Conservation (phyloP, 345 rosid species). For the Dipteronia sinensis region DNA sequence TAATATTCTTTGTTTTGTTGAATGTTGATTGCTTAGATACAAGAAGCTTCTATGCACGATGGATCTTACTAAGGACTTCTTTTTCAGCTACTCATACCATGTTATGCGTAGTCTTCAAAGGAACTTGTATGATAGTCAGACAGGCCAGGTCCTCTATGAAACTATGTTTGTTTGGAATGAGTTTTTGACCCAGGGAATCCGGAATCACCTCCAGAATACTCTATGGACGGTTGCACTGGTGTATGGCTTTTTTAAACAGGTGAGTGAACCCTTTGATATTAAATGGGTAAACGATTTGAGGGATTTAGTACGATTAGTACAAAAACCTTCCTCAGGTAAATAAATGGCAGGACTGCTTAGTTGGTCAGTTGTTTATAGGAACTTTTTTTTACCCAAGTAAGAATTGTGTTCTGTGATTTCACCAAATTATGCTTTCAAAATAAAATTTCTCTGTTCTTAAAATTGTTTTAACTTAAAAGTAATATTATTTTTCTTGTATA, state of each 20-base stretch:
- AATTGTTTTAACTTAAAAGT: conserved; percentile 1
- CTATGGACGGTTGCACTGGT: conserved; percentile 97
- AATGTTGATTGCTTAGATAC: conserved; percentile 66
- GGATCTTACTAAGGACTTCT: conserved; percentile 99
- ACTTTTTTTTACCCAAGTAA: background rate
- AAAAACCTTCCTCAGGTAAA: background rate
- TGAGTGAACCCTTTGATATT: conserved; percentile 34
- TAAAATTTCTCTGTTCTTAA: background rate
- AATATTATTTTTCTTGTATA: background rate
- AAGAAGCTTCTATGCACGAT: conserved; percentile 88
- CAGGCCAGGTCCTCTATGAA: conserved; percentile 71
- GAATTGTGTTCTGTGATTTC: background rate
- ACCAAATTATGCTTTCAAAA: background rate
- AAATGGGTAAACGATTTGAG: background rate
- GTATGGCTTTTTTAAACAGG: conserved; percentile 97
- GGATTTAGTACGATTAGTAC: background rate
- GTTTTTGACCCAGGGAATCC: conserved; percentile 87
- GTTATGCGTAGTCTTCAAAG: conserved; percentile 92
- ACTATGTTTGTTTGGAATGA: conserved; percentile 99
- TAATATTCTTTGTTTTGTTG: conserved; percentile 26
- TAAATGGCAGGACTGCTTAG: background rate
- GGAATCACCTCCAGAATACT: conserved; percentile 86
- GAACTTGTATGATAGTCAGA: conserved; percentile 66
- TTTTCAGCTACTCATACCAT: conserved; percentile 96
- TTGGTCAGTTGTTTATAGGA: background rate